Evolutionary conservation across 768 basidiomycete species (phyloP).

Genomic region (Lactarius hatsudake): DNA sequence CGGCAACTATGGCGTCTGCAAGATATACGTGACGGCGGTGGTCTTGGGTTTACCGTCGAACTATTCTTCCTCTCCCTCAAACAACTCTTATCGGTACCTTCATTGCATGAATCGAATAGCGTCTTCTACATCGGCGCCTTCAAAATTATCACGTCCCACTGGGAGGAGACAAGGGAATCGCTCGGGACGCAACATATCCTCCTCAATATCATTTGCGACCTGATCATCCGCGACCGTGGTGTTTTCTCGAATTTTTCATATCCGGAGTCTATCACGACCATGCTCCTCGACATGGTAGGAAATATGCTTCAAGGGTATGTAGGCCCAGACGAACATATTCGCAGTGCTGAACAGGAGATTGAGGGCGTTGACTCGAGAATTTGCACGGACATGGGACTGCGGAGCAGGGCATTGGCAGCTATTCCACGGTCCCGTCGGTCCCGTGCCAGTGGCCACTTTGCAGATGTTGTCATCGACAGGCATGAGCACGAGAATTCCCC

Average conservation of each 20-base stretch:
- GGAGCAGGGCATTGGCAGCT: too few relatives aligned
- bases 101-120: background rate
- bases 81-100: background rate
- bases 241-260: background rate
- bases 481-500: too few relatives aligned
- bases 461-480: too few relatives aligned
- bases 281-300: too few relatives aligned
- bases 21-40: background rate
- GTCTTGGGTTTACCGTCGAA: conserved; percentile 7
- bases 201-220: background rate
- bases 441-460: too few relatives aligned
- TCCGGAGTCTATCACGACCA: too few relatives aligned
- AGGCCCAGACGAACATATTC: background rate
- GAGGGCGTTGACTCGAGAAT: too few relatives aligned
- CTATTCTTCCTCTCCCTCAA: conserved; percentile 4
- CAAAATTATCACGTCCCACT: background rate
- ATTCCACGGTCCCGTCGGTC: too few relatives aligned
- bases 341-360: background rate
- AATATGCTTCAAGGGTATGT: background rate
- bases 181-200: conserved; percentile 8
- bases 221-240: background rate
- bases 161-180: background rate
- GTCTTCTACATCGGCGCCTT: background rate
- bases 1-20: background rate
- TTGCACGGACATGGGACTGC: too few relatives aligned